Percentiles rank a stretch among this genome's conserved stretches.
phyloP scores from a whole-genome alignment of 2,329 filamentous ascomycete genomes.

The Diaporthe sp. region DNA sequence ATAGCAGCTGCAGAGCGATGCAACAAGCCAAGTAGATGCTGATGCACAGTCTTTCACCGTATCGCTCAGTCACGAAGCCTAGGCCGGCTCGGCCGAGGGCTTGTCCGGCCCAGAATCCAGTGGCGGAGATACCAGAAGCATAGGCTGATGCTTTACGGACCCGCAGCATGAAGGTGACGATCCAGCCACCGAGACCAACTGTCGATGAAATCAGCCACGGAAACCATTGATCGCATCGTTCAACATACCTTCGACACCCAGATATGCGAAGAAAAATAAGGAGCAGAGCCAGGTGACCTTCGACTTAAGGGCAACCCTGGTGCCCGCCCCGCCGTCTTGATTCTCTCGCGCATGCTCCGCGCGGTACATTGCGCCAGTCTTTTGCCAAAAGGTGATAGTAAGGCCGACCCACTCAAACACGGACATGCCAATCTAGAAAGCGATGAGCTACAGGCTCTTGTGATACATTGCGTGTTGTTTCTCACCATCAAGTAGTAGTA shows the following conservation, averaged over 20 bases:
- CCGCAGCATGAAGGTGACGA: conserved; percentile 87
- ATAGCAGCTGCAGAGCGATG: conserved; percentile 75
- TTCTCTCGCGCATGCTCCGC: conserved; percentile 21
- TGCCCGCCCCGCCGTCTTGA: conserved; percentile 55
- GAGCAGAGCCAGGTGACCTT: conserved; percentile 78
- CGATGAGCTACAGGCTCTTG: neutral
- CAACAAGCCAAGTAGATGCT: conserved; percentile 71
- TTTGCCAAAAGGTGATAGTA: conserved; percentile 69
- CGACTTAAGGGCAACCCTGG: conserved; percentile 54
- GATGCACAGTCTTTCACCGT: conserved; percentile 78
- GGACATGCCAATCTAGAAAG: conserved; percentile 57
- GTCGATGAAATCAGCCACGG: neutral
- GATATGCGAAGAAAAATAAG: conserved; percentile 81
- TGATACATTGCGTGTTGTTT: neutral
- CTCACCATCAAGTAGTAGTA: conserved; percentile 79
- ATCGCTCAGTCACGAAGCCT: conserved; percentile 78
- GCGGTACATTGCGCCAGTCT: conserved; percentile 38
- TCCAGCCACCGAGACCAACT: conserved; percentile 67
- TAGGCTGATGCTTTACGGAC: conserved; percentile 77
- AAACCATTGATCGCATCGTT: conserved; percentile 57
- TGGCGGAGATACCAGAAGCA: conserved; percentile 78
- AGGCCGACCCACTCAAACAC: conserved; percentile 65
- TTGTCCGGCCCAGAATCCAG: conserved; percentile 86
- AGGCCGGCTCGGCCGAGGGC: conserved; percentile 78
- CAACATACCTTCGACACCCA: conserved; percentile 79